Percentiles rank a stretch among this genome's conserved stretches.
Evolutionary conservation across 1,284 basidiomycete species (phyloP).

Genomic region (Peniophora sp.): DNA sequence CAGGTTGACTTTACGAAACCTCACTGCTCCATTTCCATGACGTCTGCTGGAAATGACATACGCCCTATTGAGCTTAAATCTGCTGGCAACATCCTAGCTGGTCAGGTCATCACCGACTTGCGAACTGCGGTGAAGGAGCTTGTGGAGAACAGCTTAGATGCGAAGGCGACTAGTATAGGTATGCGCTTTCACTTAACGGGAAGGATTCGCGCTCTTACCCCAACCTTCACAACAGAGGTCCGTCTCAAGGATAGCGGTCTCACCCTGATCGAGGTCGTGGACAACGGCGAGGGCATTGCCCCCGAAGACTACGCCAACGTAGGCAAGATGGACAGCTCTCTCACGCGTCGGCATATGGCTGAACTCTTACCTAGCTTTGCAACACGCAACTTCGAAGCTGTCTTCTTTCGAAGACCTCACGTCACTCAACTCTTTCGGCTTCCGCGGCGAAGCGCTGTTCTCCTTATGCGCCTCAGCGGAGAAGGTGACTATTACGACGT

Average conservation of each 20-base stretch:
- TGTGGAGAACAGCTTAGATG: conserved; percentile 94
- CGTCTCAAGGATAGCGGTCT: conserved; percentile 87
- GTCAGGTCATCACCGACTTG: conserved; percentile 92
- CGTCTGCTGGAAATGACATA: no score
- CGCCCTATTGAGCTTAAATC: conserved; percentile 65
- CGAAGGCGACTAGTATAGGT: conserved; percentile 85
- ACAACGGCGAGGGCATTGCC: conserved; percentile 88
- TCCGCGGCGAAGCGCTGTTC: conserved; percentile 92
- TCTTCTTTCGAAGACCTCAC: conserved; percentile 70
- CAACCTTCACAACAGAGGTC: conserved; percentile 58
- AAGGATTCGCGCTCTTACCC: no score
- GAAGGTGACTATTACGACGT: conserved; percentile 63
- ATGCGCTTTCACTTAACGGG: neutral
- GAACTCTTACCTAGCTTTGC: conserved; percentile 50
- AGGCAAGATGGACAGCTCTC: conserved; percentile 39
- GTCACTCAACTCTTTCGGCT: conserved; percentile 83
- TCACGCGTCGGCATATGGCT: conserved; percentile 1
- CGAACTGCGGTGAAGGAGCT: conserved; percentile 95
- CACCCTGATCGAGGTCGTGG: conserved; percentile 82
- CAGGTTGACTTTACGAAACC: no score
- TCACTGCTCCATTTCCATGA: no score
- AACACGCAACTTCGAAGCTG: conserved; percentile 94
- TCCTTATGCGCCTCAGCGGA: conserved; percentile 86
- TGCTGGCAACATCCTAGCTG: conserved; percentile 83
- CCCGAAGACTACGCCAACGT: conserved; percentile 72